Base-by-base conservation (phyloP, 208 protist species). In the Trypanosomatidae sp. region DNA sequence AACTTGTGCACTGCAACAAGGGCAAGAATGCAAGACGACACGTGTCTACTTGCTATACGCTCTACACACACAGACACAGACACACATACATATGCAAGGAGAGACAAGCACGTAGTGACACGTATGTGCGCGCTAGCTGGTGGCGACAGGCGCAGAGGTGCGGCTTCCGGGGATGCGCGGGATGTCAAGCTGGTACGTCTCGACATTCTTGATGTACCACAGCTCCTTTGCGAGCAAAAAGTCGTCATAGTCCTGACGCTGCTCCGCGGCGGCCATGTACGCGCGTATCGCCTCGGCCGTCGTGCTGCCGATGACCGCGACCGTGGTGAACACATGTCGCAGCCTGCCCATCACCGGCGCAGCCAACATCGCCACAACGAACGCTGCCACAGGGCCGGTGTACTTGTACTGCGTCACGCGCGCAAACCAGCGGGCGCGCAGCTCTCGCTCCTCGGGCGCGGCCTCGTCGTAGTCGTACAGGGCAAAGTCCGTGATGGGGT, bases 161-260 rank as follows among this genome's bases (percentile, higher is more conserved):
- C n/a, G n/a, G n/a, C n/a, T n/a, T n/a, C n/a, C 66, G 7, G 75
- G 76, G 2, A 92, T 92, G 28, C 74, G 70, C 0, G 79, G 78
- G 13, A 92, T 48, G 16, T 64, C 73, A 2, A 92, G 61, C 53
- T 92, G 79, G 39, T 89, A 89, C 10, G 84, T 81, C 42, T 92
- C 78, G 16, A 92, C 71, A 33, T 92, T 92, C 35, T 92, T 92
- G 4, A 92, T 89, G 43, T 92, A 88, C 84, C 84, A 92, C 35
- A 92, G 78, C 38, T 92, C 78, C 61, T 92, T 92, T 0, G 76
- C 65, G 1, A 92, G 49, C 32, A 92, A 62, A 43, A 77, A 92
- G 49, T 92, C 84, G 48, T 92, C 84, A 28, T 88, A 47, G 44
- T 92, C 84, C 55, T 89, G 79, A 6, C 79, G 62, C 56, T 92